These are phyloP conservation scores for Trametes gibbosa DNA, from an alignment of 768 basidiomycete species.

Conservation along the genomic window DNA sequence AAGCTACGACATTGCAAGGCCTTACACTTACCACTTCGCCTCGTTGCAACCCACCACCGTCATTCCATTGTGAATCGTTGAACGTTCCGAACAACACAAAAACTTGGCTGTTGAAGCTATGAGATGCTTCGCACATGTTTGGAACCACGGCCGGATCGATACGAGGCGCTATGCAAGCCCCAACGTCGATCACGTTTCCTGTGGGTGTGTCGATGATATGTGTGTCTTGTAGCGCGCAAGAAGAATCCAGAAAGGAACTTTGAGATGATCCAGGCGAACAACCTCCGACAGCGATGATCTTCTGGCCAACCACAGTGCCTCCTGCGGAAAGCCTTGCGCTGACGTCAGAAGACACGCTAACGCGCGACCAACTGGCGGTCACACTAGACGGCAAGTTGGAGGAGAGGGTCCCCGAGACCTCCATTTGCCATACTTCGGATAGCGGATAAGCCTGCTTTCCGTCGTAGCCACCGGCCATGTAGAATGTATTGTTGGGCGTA, in stretches of 20 bases:
- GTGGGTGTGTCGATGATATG: constrained; percentile 51
- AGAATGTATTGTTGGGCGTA: constrained; percentile 70
- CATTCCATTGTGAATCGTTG: constrained; percentile 63
- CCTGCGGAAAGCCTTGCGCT: constrained; percentile 49
- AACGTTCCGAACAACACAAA: constrained; percentile 70
- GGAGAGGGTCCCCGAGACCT: constrained; percentile 68
- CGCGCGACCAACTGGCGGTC: constrained; percentile 58
- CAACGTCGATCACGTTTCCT: constrained; percentile 37
- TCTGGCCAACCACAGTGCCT: constrained; percentile 48
- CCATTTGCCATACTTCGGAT: constrained; percentile 69
- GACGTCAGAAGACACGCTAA: constrained; percentile 33
- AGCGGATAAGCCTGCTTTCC: constrained; percentile 44
- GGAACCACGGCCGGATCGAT: constrained; percentile 54
- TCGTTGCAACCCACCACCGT: constrained; percentile 52
- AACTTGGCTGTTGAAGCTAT: constrained; percentile 59
- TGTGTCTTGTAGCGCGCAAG: constrained; percentile 59
- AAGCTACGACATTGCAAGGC: not conserved
- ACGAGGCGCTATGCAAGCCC: constrained; percentile 64
- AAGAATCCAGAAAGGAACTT: constrained; percentile 16
- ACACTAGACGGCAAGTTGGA: constrained; percentile 57
- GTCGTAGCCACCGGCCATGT: constrained; percentile 68
- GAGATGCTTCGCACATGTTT: constrained; percentile 55
- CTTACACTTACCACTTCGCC: constrained; percentile 66
- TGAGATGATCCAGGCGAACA: constrained; percentile 32
- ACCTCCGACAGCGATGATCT: constrained; percentile 63